Conservation (phyloP, 306 rosid genomes). For the Acacia acuminata region DNA sequence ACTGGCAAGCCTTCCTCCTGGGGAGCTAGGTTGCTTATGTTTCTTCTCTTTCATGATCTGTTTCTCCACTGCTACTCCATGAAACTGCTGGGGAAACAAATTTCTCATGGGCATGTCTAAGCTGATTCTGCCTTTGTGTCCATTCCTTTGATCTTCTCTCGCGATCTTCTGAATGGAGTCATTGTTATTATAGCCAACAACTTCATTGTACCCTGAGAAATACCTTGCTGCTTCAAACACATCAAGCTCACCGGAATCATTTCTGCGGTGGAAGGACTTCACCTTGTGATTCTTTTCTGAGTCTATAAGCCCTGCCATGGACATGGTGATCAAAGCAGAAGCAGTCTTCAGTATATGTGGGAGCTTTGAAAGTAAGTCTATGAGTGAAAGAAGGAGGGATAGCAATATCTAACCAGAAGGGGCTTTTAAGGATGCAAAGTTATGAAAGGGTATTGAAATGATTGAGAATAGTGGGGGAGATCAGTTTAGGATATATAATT, state of each 20-base stretch:
- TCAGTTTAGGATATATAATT: slow-evolving; percentile 48
- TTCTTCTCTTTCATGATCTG: slow-evolving; percentile 67
- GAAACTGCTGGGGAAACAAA: slow-evolving; percentile 61
- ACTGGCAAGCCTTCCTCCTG: slow-evolving; percentile 90
- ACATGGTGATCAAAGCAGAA: slow-evolving; percentile 51
- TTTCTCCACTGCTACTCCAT: slow-evolving; percentile 53
- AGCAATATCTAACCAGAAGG: slow-evolving; percentile 25
- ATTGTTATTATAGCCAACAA: slow-evolving; percentile 32
- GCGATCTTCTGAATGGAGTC: slow-evolving; percentile 43
- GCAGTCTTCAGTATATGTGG: slow-evolving; percentile 2
- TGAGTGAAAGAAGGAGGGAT: slow-evolving; percentile 26
- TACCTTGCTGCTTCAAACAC: slow-evolving; percentile 91
- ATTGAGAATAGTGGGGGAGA: slow-evolving; percentile 64
- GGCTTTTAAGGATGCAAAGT: slow-evolving; percentile 52
- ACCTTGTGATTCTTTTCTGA: slow-evolving; percentile 57
- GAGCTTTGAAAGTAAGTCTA: slow-evolving; percentile 27
- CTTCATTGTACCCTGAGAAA: slow-evolving; percentile 86
- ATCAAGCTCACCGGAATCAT: slow-evolving; percentile 80
- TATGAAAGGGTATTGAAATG: slow-evolving; percentile 61
- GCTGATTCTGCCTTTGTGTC: slow-evolving; percentile 73
- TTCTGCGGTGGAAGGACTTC: slow-evolving; percentile 66
- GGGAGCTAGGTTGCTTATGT: slow-evolving; percentile 87
- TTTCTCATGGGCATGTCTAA: slow-evolving; percentile 84
- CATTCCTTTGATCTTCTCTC: slow-evolving; percentile 53
- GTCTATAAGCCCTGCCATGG: slow-evolving; percentile 58